phyloP scores from a whole-genome alignment of 768 basidiomycete genomes.

The Boletus rubropictus region DNA sequence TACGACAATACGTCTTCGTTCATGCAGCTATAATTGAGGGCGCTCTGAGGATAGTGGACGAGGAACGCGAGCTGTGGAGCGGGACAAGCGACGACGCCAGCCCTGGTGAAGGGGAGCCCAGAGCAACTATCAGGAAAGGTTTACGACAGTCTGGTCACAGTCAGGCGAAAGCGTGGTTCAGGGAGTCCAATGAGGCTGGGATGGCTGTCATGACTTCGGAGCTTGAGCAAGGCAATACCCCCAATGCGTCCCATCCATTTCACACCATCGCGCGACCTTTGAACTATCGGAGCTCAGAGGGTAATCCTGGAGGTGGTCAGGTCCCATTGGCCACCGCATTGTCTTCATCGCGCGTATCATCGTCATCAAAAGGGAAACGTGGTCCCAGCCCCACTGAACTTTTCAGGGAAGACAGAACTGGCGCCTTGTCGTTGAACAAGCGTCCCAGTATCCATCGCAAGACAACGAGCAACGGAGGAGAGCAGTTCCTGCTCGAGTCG shows the following conservation, averaged over 20 bases:
- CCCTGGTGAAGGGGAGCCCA: slow-evolving; percentile 9
- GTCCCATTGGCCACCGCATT: slow-evolving; percentile 5
- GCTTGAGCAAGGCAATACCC: neutral
- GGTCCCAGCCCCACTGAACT: slow-evolving; percentile 69
- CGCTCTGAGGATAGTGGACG: slow-evolving; percentile 68
- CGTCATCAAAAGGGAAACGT: slow-evolving; percentile 51
- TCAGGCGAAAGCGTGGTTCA: slow-evolving; percentile 9
- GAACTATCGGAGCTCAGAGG: slow-evolving; percentile 4
- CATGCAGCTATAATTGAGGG: slow-evolving; percentile 84
- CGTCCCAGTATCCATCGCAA: slow-evolving; percentile 61
- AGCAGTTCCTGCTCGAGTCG: slow-evolving; percentile 9
- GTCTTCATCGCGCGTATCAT: slow-evolving; percentile 17
- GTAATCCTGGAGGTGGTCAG: slow-evolving; percentile 2
- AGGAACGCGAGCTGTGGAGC: slow-evolving; percentile 45
- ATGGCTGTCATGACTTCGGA: neutral
- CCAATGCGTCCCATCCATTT: slow-evolving; percentile 7
- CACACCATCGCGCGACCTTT: slow-evolving; percentile 2
- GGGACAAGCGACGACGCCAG: slow-evolving; percentile 20
- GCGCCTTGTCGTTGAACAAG: slow-evolving; percentile 53
- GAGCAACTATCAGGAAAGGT: slow-evolving; percentile 5
- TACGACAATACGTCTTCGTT: slow-evolving; percentile 92
- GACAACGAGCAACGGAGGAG: slow-evolving; percentile 9
- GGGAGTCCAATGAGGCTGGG: neutral
- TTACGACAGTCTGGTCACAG: slow-evolving; percentile 17
- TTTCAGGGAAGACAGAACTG: slow-evolving; percentile 52